Evolutionary conservation across 1,139 yeast genomes (phyloP), one percentile per base, ranked within the genome.

Genomic region (Protomyces macrosporus): DNA sequence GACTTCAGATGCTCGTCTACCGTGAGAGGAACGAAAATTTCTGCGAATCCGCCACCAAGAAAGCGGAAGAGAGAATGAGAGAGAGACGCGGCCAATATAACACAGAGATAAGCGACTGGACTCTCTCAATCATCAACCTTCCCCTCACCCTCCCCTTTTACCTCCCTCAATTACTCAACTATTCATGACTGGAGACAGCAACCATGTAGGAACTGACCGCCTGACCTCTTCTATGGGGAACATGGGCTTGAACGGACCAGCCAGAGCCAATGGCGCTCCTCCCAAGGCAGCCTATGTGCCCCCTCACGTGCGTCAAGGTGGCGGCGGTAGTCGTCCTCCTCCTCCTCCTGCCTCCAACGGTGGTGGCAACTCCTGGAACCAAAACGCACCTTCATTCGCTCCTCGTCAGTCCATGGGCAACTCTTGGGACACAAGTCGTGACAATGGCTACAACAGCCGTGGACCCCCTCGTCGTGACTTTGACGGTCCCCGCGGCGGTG

Each of bases 271-370:
- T 9, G 62, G 62, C 34, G 35, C 56, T 40, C 53, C 53, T 55
- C 56, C 55, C 14, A 55, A 50, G 39, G 62, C 56, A 23, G 53
- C 56, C 36, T 58, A 58, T 36, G 62, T 58, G 32, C 62, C 62
- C 6, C 62, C 62, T 37, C 62, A 58, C 48, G 62, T 58, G 23
- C 55, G 62, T 14, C 55, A 55, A 35, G 62, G 62, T 14, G 62
- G 53, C 62, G 36, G 45, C 42, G 62, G 45, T 34, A n/a, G 32
- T 14, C 14, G 30, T 32, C 37, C 37, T 45, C 48, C n/a, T 9
- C 48, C n/a, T 9, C 23, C 35, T 16, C 30, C 37, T 5, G 39
- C 48, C 40, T 9, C 40, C 12, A 37, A 16, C 50, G 23, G 50
- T n/a, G 42, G 42, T 9, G 62, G 52, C 16, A 56, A 56, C 34